Conservation (phyloP, 2,329 filamentous ascomycete species). For the Byssoonygena ceratinophila region DNA sequence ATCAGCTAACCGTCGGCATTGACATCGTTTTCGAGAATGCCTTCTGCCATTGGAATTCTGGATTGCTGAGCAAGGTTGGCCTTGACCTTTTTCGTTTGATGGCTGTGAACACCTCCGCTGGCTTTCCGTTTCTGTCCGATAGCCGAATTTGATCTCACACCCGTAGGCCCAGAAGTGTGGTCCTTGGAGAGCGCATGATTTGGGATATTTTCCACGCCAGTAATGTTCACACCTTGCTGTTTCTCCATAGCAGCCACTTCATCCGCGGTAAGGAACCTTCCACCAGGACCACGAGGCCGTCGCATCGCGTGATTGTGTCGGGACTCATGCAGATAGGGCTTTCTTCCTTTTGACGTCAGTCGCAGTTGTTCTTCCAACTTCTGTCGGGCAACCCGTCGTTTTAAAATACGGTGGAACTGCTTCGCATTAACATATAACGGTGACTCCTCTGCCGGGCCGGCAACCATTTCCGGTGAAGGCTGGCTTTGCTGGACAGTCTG, state of each 20-base stretch:
- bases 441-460: conserved; percentile 68
- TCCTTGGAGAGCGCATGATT: conserved; percentile 1
- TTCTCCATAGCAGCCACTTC: conserved; percentile 86
- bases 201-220: conserved; percentile 28
- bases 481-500: conserved; percentile 56
- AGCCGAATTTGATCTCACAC: conserved; percentile 22
- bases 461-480: conserved; percentile 69
- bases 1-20: conserved; percentile 40
- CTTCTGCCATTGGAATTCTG: conserved; percentile 28
- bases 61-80: conserved; percentile 28
- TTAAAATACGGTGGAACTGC: conserved; percentile 94
- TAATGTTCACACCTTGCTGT: conserved; percentile 22
- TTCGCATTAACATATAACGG: conserved; percentile 97
- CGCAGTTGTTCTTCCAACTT: conserved; percentile 86
- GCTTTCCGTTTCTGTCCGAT: conserved; percentile 44
- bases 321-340: conserved; percentile 94
- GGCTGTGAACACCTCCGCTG: conserved; percentile 27
- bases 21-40: conserved; percentile 32
- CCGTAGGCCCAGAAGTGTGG: background rate
- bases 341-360: conserved; percentile 86
- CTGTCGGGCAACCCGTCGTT: conserved; percentile 84
- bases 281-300: conserved; percentile 81
- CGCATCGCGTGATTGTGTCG: conserved; percentile 98
- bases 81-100: conserved; percentile 44
- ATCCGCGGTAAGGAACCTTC: conserved; percentile 89